Evolutionary conservation across 257 asterid species (phyloP), one percentile per base, ranked within the genome.

Genomic region (Solanum arcanum): DNA sequence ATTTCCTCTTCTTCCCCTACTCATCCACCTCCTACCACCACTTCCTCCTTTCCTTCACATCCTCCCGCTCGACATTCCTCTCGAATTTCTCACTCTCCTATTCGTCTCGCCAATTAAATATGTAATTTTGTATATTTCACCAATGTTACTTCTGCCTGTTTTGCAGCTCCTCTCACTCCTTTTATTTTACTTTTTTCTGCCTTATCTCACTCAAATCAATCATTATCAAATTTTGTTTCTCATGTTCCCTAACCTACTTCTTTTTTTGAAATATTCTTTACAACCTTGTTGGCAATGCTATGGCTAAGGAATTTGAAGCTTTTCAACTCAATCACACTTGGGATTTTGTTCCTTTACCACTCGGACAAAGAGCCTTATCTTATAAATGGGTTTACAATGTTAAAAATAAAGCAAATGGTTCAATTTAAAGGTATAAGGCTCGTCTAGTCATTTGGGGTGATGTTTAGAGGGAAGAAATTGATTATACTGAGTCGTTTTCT

Each of bases 211-310:
- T 25, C 41, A 0, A 68, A 68, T 6, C 10, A 6, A 29, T 14
- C 9, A 0, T 16, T 68, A 1, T 16, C 29, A 13, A 3, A 29
- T 3, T 68, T 1, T 9, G 1, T 11, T 10, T 0, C 6, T n/a
- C 75, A 27, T 13, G 14, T 23, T 3, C 1, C 0, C 1, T 12
- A 68, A 27, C 21, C 12, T 27, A 13, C 39, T 27, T 5, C 21
- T 3, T 14, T 68, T 4, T 25, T 25, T 5, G 0, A 35, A 5
- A 3, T 21, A 37, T 12, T 6, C 2, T 3, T 68, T 68, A 25
- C 15, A 68, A 35, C 21, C 21, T 12, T 25, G 21, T 27, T 68
- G 39, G 37, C 18, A 68, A 68, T 25, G 74, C 74, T 11, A 5
- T 27, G 39, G 74, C 21, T 2, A 27, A 68, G 5, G 37, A 68